Conservation (phyloP, 1,139 yeast species). For the Saccharomyces hybrid region DNA sequence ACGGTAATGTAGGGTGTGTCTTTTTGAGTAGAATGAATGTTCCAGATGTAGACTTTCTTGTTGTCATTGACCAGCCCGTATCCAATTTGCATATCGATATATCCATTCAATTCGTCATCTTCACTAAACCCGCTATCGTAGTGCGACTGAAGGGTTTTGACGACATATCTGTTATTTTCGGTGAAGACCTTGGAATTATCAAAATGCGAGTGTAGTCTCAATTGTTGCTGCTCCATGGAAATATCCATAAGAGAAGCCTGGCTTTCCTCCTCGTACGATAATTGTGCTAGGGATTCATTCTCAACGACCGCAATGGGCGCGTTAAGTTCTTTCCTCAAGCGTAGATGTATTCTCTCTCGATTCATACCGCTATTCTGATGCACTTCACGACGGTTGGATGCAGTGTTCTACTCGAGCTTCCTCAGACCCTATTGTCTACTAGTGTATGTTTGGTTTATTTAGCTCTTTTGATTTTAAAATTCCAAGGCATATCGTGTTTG, state of each 20-base stretch:
- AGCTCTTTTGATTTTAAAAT: neutral
- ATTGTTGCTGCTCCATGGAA: neutral
- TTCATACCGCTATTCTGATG: neutral
- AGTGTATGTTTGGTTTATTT: neutral
- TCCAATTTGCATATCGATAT: conserved; percentile 46
- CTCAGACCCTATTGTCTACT: neutral
- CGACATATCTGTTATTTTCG: conserved; percentile 28
- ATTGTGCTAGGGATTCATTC: neutral
- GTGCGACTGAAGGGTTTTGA: conserved; percentile 9
- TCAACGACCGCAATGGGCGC: neutral
- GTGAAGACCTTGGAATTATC: conserved; percentile 19
- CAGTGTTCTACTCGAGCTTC: neutral
- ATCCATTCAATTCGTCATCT: conserved; percentile 36
- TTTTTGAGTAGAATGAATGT: conserved; percentile 52
- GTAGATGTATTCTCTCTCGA: neutral
- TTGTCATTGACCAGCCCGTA: conserved; percentile 50
- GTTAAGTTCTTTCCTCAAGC: neutral
- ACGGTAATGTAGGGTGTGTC: conserved; percentile 47
- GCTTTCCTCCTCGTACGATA: neutral
- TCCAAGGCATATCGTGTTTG: neutral
- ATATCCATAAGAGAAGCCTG: neutral
- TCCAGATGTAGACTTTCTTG: conserved; percentile 58
- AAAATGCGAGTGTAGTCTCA: neutral
- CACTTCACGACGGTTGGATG: neutral
- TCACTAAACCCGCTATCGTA: neutral